Percentiles rank a stretch among this genome's conserved stretches.
Conservation (phyloP, 2,329 filamentous ascomycete species). For the Neocatenulostroma microsporum region DNA sequence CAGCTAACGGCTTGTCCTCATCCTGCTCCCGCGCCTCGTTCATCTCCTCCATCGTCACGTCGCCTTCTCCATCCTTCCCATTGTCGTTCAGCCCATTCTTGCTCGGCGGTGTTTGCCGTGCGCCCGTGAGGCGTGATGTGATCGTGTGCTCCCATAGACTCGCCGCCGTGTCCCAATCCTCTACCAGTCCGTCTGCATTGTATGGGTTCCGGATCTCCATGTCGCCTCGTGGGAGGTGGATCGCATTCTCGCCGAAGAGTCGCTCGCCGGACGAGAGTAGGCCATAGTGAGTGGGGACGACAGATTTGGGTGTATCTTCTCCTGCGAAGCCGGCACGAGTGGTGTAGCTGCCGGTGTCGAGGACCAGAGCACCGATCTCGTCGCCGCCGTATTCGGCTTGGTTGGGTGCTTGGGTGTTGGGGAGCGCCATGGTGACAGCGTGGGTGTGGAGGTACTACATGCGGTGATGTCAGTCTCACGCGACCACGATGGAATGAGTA, state of each 20-base stretch:
- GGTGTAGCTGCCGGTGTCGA: slow-evolving; percentile 86
- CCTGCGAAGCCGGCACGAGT: slow-evolving; percentile 94
- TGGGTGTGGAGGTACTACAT: too few species aligned
- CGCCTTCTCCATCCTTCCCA: slow-evolving; percentile 44
- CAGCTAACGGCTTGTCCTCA: slow-evolving; percentile 67
- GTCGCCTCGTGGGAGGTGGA: slow-evolving; percentile 65
- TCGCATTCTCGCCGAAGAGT: slow-evolving; percentile 83
- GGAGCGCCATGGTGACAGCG: slow-evolving; percentile 21
- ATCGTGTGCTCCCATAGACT: slow-evolving; percentile 91
- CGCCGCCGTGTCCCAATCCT: slow-evolving; percentile 90
- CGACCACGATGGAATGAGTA: too few species aligned
- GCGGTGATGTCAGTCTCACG: slow-evolving; percentile 1
- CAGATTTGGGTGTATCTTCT: slow-evolving; percentile 92
- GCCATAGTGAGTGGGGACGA: slow-evolving; percentile 86
- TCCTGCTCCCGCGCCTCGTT: slow-evolving; percentile 53
- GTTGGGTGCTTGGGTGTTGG: slow-evolving; percentile 29
- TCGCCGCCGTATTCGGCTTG: slow-evolving; percentile 52
- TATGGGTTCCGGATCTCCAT: slow-evolving; percentile 90
- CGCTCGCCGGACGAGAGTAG: slow-evolving; percentile 45
- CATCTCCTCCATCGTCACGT: slow-evolving; percentile 49
- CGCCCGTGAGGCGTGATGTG: slow-evolving; percentile 75
- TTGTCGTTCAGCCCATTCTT: slow-evolving; percentile 72
- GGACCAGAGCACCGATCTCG: slow-evolving; percentile 92
- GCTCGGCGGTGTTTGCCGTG: slow-evolving; percentile 59
- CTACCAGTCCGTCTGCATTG: slow-evolving; percentile 77